A percentile compares a stretch with the other conserved stretches of the same genome.
phyloP scores from a whole-genome alignment of 2,329 filamentous ascomycete genomes.

The Tolypocladium nubicola region DNA sequence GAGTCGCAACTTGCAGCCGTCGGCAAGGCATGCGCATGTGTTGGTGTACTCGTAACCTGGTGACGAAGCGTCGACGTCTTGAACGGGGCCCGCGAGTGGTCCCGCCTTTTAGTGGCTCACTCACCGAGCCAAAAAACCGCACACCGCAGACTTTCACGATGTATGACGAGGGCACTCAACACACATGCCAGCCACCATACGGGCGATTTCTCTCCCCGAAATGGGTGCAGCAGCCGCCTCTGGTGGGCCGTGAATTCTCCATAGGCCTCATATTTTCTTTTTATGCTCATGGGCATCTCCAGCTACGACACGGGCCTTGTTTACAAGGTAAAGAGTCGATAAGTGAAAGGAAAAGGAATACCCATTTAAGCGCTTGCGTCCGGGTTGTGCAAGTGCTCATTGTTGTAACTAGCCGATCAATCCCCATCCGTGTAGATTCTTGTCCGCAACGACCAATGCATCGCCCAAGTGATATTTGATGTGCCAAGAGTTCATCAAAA shows the following conservation, averaged over 20 bases:
- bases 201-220: neutral
- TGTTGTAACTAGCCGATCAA: slow-evolving; percentile 29
- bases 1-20: neutral
- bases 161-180: neutral
- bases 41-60: neutral
- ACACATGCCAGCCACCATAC: neutral
- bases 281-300: slow-evolving; percentile 15
- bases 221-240: neutral
- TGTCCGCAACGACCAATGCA: slow-evolving; percentile 29
- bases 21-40: neutral
- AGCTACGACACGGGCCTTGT: slow-evolving; percentile 20
- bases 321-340: slow-evolving; percentile 20
- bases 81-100: neutral
- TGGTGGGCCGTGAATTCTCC: slow-evolving; percentile 4
- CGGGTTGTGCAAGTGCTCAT: slow-evolving; percentile 16
- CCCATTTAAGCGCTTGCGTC: slow-evolving; percentile 8
- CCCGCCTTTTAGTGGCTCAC: neutral
- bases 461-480: slow-evolving; percentile 24
- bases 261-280: slow-evolving; percentile 25
- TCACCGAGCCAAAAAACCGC: neutral
- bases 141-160: neutral
- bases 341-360: slow-evolving; percentile 29
- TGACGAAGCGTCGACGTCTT: neutral
- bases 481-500: slow-evolving; percentile 22
- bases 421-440: slow-evolving; percentile 32